Evolutionary conservation across 805 yeast species (phyloP).

Genomic region (Myxozyma melibiosi): DNA sequence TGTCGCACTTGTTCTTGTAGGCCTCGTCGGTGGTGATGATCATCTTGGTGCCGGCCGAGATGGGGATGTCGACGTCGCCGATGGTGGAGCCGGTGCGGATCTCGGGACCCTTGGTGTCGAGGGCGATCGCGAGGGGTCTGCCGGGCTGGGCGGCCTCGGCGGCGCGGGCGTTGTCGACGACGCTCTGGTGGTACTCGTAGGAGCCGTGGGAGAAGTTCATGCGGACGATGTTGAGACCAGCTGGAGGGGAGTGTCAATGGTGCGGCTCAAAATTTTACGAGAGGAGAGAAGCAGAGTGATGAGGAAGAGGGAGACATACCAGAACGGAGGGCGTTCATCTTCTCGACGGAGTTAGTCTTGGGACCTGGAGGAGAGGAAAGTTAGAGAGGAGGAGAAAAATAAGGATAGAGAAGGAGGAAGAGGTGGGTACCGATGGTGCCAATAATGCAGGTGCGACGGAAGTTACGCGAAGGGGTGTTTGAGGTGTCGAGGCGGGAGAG

Average conservation of each 20-base stretch:
- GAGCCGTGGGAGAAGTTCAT: slow-evolving; percentile 99
- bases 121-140: slow-evolving; percentile 97
- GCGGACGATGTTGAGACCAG: slow-evolving; percentile 96
- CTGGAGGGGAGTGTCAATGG: slow-evolving; percentile 41
- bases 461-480: slow-evolving; percentile 72
- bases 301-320: slow-evolving; percentile 29
- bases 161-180: slow-evolving; percentile 93
- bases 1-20: slow-evolving; percentile 72
- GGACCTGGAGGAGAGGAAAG: slow-evolving; percentile 56
- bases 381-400: background rate
- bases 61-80: slow-evolving; percentile 78
- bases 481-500: slow-evolving; percentile 73
- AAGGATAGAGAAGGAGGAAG: background rate
- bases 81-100: slow-evolving; percentile 97
- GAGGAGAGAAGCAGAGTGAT: background rate
- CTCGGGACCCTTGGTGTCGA: slow-evolving; percentile 99
- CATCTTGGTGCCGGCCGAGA: slow-evolving; percentile 85
- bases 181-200: slow-evolving; percentile 95
- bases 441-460: slow-evolving; percentile 93
- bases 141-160: slow-evolving; percentile 89
- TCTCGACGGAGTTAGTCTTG: slow-evolving; percentile 88
- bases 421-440: slow-evolving; percentile 76
- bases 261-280: slow-evolving; percentile 12
- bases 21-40: slow-evolving; percentile 87
- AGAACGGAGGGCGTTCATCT: slow-evolving; percentile 82